Conservation (phyloP, 768 basidiomycete genomes). For the Phylloporus scabripes region DNA sequence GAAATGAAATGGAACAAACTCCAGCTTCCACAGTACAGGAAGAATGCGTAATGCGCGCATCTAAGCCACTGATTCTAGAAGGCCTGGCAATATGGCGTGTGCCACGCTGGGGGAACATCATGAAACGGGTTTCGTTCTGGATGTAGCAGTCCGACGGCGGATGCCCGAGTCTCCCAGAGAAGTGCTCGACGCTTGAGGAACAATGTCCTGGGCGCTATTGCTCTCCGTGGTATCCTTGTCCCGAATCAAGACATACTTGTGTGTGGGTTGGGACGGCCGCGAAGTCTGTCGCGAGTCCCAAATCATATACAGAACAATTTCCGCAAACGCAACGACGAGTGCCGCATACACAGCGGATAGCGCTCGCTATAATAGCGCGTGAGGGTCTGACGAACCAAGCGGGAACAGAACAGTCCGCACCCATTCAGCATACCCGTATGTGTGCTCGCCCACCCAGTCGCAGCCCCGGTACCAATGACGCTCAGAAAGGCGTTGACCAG, state of each 20-base stretch:
- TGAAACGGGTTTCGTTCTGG: not conserved
- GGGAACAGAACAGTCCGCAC: constrained; percentile 33
- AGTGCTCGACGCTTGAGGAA: constrained; percentile 18
- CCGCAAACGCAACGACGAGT: constrained; percentile 63
- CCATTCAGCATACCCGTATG: constrained; percentile 70
- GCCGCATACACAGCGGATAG: constrained; percentile 58
- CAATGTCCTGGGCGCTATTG: constrained; percentile 1
- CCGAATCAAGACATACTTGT: not conserved
- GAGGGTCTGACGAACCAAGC: not conserved
- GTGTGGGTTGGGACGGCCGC: constrained; percentile 4
- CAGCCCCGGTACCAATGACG: constrained; percentile 58
- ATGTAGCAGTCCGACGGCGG: constrained; percentile 17
- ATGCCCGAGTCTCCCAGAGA: constrained; percentile 12
- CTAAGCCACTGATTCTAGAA: not conserved
- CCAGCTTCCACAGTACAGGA: not conserved
- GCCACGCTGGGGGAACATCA: not conserved
- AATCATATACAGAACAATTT: constrained; percentile 65
- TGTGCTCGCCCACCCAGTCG: constrained; percentile 69
- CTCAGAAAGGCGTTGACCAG: constrained; percentile 70
- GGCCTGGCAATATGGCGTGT: not conserved
- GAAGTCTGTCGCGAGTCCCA: constrained; percentile 51
- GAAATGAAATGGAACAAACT: not conserved
- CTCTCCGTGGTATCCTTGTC: constrained; percentile 7
- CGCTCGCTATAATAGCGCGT: constrained; percentile 40
- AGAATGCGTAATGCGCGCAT: not conserved